These are phyloP conservation scores for Neonectria coccinea DNA, from an alignment of 2,329 filamentous ascomycete genomes.

Conservation along the genomic window DNA sequence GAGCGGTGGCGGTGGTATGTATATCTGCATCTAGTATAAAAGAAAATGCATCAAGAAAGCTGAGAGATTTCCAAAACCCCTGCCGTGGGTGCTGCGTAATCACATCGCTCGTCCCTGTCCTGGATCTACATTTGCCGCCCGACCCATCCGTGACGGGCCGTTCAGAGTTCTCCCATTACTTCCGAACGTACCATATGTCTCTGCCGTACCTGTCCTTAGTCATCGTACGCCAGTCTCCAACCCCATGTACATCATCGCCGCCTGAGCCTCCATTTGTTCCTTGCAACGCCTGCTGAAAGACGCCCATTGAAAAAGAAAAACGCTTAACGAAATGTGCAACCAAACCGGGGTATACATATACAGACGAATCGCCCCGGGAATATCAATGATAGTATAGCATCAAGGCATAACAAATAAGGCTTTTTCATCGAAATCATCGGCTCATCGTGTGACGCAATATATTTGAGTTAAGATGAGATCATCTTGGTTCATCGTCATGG, in stretches of 20 bases:
- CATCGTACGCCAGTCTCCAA: slow-evolving; percentile 17
- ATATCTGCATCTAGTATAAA: slow-evolving; percentile 23
- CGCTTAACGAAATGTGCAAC: slow-evolving; percentile 17
- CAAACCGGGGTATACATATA: slow-evolving; percentile 9
- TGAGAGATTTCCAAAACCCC: slow-evolving; percentile 17
- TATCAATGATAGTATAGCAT: slow-evolving; percentile 2
- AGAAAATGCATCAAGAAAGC: slow-evolving; percentile 22
- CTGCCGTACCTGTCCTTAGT: background rate
- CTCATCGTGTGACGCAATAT: slow-evolving; percentile 4
- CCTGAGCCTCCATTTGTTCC: slow-evolving; percentile 5
- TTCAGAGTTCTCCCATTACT: background rate
- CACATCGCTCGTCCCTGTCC: background rate
- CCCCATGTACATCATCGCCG: slow-evolving; percentile 15
- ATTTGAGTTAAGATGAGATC: background rate
- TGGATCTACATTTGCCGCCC: slow-evolving; percentile 4
- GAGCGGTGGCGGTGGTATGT: slow-evolving; percentile 26
- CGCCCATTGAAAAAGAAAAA: slow-evolving; percentile 9
- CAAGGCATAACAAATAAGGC: slow-evolving; percentile 7
- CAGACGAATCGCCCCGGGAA: background rate
- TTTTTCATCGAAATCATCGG: slow-evolving; percentile 12
- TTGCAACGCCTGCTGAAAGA: slow-evolving; percentile 25
- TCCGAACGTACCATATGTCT: slow-evolving; percentile 6
- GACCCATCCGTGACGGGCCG: background rate
- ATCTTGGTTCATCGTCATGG: slow-evolving; percentile 30
- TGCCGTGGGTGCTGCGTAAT: slow-evolving; percentile 5